phyloP scores from a whole-genome alignment of 1,284 basidiomycete genomes.

The Rhizopogon hawkerae region DNA sequence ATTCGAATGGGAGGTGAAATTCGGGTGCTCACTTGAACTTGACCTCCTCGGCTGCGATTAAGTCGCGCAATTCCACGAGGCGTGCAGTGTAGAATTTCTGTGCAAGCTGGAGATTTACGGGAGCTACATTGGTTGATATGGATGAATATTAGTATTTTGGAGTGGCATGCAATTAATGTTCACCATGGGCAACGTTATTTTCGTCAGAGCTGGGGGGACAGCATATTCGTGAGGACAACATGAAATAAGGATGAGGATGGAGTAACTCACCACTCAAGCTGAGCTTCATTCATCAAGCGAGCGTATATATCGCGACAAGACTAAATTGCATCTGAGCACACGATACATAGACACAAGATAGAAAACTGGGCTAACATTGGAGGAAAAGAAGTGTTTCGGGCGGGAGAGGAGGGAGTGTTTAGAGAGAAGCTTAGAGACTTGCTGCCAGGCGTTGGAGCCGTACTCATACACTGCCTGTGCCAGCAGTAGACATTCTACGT shows the following conservation, averaged over 20 bases:
- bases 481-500: slow-evolving; percentile 64
- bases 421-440: slow-evolving; percentile 57
- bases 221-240: slow-evolving; percentile 9
- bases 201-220: slow-evolving; percentile 31
- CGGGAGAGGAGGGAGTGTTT: slow-evolving; percentile 60
- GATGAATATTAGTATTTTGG: neutral
- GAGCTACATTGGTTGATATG: slow-evolving; percentile 26
- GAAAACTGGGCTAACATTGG: slow-evolving; percentile 40
- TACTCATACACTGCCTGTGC: slow-evolving; percentile 81
- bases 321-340: slow-evolving; percentile 16
- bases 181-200: slow-evolving; percentile 35
- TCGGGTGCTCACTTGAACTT: slow-evolving; percentile 59
- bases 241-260: neutral
- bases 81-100: slow-evolving; percentile 65
- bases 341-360: slow-evolving; percentile 7
- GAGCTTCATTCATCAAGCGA: slow-evolving; percentile 59
- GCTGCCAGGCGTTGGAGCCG: slow-evolving; percentile 67
- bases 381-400: slow-evolving; percentile 58
- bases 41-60: slow-evolving; percentile 64
- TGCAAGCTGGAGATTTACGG: slow-evolving; percentile 58
- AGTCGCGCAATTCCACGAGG: slow-evolving; percentile 57
- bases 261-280: slow-evolving; percentile 52
- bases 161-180: slow-evolving; percentile 8
- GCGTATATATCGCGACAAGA: slow-evolving; percentile 47
- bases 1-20: neutral